A percentile compares a stretch with the other conserved stretches of the same genome.
phyloP scores from a whole-genome alignment of 768 basidiomycete genomes.

The Kwoniella sp. region DNA sequence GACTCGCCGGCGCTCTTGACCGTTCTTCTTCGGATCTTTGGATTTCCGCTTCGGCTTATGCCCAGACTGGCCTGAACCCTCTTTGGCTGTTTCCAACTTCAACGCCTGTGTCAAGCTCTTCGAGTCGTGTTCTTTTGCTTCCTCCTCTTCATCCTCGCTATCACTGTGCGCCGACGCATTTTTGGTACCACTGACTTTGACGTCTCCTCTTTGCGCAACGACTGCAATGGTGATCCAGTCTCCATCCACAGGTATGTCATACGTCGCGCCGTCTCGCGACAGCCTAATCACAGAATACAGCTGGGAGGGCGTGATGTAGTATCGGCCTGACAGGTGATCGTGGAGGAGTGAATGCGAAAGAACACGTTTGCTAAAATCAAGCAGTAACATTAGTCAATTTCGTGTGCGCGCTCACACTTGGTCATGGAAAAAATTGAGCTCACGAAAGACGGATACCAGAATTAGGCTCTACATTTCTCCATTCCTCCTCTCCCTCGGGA shows the following conservation, averaged over 20 bases:
- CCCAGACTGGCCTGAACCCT: neutral
- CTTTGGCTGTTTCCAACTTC: neutral
- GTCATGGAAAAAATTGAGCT: no score
- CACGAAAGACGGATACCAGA: slow-evolving; percentile 82
- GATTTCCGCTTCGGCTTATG: slow-evolving; percentile 30
- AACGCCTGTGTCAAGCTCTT: slow-evolving; percentile 8
- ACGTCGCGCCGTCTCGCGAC: slow-evolving; percentile 74
- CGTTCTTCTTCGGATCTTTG: slow-evolving; percentile 25
- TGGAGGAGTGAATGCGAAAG: slow-evolving; percentile 76
- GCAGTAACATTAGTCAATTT: no score
- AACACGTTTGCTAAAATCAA: slow-evolving; percentile 66
- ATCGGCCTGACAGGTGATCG: slow-evolving; percentile 77
- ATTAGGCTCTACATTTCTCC: slow-evolving; percentile 82
- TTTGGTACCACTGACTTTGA: slow-evolving; percentile 65
- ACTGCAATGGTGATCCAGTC: slow-evolving; percentile 98
- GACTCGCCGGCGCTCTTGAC: slow-evolving; percentile 45
- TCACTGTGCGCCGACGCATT: slow-evolving; percentile 10
- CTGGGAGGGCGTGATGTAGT: slow-evolving; percentile 81
- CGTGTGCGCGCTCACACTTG: no score
- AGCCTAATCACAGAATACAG: slow-evolving; percentile 83
- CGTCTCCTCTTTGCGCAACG: slow-evolving; percentile 82
- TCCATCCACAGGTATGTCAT: slow-evolving; percentile 85
- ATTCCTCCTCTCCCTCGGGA: slow-evolving; percentile 72
- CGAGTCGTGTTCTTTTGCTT: slow-evolving; percentile 2
- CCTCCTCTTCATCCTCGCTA: slow-evolving; percentile 14